Evolutionary conservation across 1,284 basidiomycete genomes (phyloP).

Genomic region (Trichosporon sp.): DNA sequence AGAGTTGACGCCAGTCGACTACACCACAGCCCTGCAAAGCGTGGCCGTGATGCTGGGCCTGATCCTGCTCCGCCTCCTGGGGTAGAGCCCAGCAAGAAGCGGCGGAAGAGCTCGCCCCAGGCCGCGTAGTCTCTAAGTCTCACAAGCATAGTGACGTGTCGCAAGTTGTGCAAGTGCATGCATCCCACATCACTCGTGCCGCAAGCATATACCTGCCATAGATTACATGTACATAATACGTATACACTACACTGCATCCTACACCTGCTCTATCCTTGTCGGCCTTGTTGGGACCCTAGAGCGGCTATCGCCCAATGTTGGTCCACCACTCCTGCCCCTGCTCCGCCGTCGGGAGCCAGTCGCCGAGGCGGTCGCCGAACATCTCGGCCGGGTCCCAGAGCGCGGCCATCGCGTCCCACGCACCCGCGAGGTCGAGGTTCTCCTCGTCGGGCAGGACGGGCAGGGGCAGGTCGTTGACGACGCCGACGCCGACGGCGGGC

Average conservation of each 20-base stretch:
- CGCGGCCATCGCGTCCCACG: conserved; percentile 36
- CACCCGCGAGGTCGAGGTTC: conserved; percentile 15
- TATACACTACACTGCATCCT: not conserved
- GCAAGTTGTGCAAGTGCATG: no score
- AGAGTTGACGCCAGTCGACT: not conserved
- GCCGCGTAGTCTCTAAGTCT: no score
- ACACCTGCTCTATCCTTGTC: not conserved
- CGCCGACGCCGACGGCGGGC: not conserved
- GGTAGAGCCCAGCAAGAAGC: not conserved
- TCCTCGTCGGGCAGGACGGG: conserved; percentile 1
- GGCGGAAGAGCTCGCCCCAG: not conserved
- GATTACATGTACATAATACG: not conserved
- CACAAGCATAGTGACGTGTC: no score
- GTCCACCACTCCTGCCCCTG: not conserved
- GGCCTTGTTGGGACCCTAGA: no score
- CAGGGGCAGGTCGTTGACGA: not conserved
- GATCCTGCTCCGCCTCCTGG: not conserved
- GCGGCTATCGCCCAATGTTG: not conserved
- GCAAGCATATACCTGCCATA: not conserved
- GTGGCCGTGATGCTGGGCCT: not conserved
- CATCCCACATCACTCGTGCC: no score
- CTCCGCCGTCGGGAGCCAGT: not conserved
- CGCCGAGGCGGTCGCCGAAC: conserved; percentile 23
- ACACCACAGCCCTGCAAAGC: not conserved
- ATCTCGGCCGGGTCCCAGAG: conserved; percentile 33